A percentile compares a stretch with the other conserved stretches of the same genome.
phyloP scores from a whole-genome alignment of 257 asterid species.

The Solanum piurae region DNA sequence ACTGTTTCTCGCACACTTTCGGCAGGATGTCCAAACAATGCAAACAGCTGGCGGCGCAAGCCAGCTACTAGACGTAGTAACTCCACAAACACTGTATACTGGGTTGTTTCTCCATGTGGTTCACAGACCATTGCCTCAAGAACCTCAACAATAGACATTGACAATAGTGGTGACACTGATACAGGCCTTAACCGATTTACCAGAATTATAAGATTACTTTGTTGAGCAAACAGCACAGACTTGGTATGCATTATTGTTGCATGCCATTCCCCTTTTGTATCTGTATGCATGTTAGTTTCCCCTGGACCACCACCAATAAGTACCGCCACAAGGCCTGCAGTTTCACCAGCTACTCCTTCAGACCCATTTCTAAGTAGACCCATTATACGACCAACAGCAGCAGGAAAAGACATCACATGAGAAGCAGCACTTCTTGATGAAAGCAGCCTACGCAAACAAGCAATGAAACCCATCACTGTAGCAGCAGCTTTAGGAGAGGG shows the following conservation, averaged over 20 bases:
- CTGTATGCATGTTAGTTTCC: constrained; percentile 52
- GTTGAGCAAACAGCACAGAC: constrained; percentile 80
- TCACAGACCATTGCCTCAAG: constrained; percentile 97
- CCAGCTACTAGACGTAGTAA: constrained; percentile 94
- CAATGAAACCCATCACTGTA: constrained; percentile 85
- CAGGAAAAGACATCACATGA: constrained; percentile 97
- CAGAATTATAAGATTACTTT: constrained; percentile 59
- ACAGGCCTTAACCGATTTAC: constrained; percentile 85
- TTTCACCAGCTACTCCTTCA: constrained; percentile 89
- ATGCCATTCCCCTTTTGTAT: constrained; percentile 90
- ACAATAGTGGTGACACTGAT: constrained; percentile 86
- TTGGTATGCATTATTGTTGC: constrained; percentile 93
- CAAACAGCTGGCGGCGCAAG: constrained; percentile 91
- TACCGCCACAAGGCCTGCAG: constrained; percentile 78
- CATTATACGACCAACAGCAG: constrained; percentile 95
- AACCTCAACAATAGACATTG: constrained; percentile 92
- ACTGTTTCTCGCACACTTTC: constrained; percentile 92
- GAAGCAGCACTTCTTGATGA: constrained; percentile 94
- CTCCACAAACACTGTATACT: constrained; percentile 87
- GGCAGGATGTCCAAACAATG: constrained; percentile 95
- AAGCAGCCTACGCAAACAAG: constrained; percentile 88
- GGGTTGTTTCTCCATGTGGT: constrained; percentile 94
- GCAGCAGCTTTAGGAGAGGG: constrained; percentile 99
- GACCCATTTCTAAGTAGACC: constrained; percentile 97
- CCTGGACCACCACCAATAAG: constrained; percentile 99